Evolutionary conservation across 1,284 basidiomycete genomes (phyloP), one percentile per base, ranked within the genome.

Genomic region (Boletellus dicymbophilus): DNA sequence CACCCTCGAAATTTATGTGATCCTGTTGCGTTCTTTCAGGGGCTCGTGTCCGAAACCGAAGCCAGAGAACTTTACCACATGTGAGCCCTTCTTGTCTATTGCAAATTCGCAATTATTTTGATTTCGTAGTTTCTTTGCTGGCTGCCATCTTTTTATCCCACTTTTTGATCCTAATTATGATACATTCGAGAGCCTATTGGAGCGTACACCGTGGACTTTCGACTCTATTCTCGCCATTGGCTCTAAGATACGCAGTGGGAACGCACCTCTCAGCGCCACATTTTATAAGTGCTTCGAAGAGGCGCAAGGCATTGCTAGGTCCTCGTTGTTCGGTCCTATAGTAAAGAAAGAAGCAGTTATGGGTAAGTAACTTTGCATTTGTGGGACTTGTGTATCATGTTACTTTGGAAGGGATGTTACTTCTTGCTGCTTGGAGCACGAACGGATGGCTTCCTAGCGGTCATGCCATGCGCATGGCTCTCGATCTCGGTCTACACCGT

Each of bases 261-360:
- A 89, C 60, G 90, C 90, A 48, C 86, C 88, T 21, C 82, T 93
- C 21, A 86, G 83, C 46, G 77, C 85, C 26, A 89, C 93, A 1
- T 95, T 95, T 70, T 94, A 94, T 73, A 86, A 85, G 62, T 93
- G 90, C 64, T 77, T 96, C 39, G 93, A 95, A 65, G 93, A 96
- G 70, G 93, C 93, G 7, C 93, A 96, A 68, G 92, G 93, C 38
- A 95, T 96, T 56, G 95, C 94, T 33, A 82, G 93, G 37, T 93
- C 90, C 16, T 94, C 93, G 12, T 77, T 97, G 44, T 96, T 96
- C 63, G 92, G 93, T 13, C 93, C 93, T 40, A 85, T 95, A 27
- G 92, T 94, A 18, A 79, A 91, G 62, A 96, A 96, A 70, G 94
- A 96, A 72, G 94, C 93, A 30, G 93, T 96, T 23, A 93, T 95